Evolutionary conservation across 306 rosid genomes (phyloP).

Genomic region (Lupinus albus): DNA sequence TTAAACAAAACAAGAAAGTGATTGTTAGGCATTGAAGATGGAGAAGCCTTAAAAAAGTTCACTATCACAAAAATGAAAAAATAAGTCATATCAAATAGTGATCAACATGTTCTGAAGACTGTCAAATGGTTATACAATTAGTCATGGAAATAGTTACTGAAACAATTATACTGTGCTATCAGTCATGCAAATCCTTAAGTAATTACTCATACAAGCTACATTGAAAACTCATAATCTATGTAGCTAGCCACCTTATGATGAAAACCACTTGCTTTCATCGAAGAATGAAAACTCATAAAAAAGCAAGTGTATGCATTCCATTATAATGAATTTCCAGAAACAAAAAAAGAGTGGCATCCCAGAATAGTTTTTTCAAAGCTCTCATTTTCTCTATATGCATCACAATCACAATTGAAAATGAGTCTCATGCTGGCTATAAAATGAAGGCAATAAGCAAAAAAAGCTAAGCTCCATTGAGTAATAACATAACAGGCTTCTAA

Average conservation of each 20-base stretch:
- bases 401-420: background rate
- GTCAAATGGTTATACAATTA: no score
- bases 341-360: background rate
- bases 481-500: conserved; percentile 16
- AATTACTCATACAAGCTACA: no score
- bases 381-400: background rate
- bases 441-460: conserved; percentile 27
- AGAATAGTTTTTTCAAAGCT: background rate
- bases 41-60: background rate
- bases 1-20: conserved; percentile 41
- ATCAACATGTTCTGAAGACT: background rate
- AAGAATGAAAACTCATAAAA: background rate
- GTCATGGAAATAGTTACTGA: no score
- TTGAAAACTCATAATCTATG: no score
- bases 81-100: conserved; percentile 21
- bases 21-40: conserved; percentile 33
- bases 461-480: conserved; percentile 9
- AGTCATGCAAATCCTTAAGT: no score
- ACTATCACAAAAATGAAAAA: background rate
- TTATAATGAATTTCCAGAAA: background rate
- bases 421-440: conserved; percentile 9
- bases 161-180: no score
- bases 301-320: background rate
- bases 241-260: background rate
- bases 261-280: background rate